phyloP scores from a whole-genome alignment of 148 eudicot species.

The Rhododendron griersonianum region DNA sequence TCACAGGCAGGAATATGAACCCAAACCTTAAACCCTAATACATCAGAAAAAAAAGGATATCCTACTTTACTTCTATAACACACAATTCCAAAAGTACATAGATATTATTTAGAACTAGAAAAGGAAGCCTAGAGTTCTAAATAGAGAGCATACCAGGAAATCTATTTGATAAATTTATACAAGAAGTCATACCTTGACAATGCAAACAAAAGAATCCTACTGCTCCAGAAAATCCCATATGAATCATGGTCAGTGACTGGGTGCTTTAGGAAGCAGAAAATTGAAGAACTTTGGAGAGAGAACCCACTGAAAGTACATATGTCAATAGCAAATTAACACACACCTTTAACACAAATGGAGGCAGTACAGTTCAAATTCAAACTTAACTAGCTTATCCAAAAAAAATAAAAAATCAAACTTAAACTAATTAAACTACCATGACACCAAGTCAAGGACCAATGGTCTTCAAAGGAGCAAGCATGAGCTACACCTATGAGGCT shows the following conservation, averaged over 20 bases:
- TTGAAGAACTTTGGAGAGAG: conserved; percentile 95
- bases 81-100: background rate
- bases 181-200: conserved; percentile 64
- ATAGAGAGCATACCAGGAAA: background rate
- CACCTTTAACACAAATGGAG: background rate
- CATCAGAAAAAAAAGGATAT: background rate
- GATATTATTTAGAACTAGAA: background rate
- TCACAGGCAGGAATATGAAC: background rate
- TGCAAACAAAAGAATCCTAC: conserved; percentile 86
- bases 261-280: conserved; percentile 81
- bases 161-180: background rate
- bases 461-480: background rate
- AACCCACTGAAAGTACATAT: conserved; percentile 76
- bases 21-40: background rate
- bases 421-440: background rate
- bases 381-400: background rate
- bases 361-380: background rate
- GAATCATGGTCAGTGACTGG: conserved; percentile 69
- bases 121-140: background rate
- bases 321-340: background rate
- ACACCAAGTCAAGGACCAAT: background rate
- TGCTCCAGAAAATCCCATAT: conserved; percentile 95
- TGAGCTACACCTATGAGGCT: background rate
- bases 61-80: background rate
- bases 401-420: background rate